Conservation (phyloP, 1,284 basidiomycete species). For the Ganoderma leucocontextum region DNA sequence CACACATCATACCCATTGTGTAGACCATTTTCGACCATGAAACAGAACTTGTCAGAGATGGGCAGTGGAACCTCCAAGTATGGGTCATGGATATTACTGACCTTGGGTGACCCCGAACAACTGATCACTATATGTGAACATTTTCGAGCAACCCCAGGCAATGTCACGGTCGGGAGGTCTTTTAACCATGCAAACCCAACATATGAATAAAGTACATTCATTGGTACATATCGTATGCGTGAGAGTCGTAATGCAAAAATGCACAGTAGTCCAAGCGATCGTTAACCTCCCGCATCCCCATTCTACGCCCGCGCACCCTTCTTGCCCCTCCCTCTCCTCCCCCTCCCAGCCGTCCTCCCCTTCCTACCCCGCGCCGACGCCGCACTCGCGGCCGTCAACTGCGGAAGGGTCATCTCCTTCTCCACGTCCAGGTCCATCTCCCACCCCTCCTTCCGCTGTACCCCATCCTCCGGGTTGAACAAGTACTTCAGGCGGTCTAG, state of each 20-base stretch:
- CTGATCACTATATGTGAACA: too few relatives aligned
- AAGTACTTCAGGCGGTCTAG: constrained; percentile 55
- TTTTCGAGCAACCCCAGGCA: background rate
- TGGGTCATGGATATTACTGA: too few relatives aligned
- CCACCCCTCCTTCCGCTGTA: constrained; percentile 26
- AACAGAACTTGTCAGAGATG: too few relatives aligned
- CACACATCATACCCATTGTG: too few relatives aligned
- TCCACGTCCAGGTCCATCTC: constrained; percentile 31
- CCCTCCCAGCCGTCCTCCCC: constrained; percentile 12
- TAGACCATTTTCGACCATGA: too few relatives aligned
- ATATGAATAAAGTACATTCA: constrained; percentile 5
- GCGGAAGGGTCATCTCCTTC: constrained; percentile 29
- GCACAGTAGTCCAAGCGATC: background rate
- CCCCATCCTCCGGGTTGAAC: constrained; percentile 37
- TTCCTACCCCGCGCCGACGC: constrained; percentile 4
- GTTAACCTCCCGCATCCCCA: background rate
- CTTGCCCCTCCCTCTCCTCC: constrained; percentile 20
- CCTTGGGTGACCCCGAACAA: too few relatives aligned
- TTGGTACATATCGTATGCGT: background rate
- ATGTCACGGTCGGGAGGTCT: too few relatives aligned
- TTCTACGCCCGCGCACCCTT: constrained; percentile 10
- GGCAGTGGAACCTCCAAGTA: too few relatives aligned
- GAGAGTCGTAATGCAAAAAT: constrained; percentile 1
- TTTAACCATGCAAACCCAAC: background rate
- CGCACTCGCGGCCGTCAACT: constrained; percentile 22